Base-by-base conservation (phyloP, 2,329 filamentous ascomycete genomes). In the Monosporascus sp. region DNA sequence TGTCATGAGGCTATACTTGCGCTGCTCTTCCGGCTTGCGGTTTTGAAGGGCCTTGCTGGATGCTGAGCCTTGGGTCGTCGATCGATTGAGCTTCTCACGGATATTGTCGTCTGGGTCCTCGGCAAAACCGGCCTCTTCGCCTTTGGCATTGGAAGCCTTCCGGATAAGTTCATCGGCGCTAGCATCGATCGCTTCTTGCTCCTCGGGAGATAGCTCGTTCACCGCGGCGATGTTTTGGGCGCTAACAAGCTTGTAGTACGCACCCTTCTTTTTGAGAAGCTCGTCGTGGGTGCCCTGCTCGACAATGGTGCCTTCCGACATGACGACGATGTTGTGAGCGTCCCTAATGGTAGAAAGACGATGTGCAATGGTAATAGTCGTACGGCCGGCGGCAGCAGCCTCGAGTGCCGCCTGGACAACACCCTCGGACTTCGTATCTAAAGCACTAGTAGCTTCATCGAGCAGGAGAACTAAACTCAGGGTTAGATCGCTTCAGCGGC, bases 361-460 rank as follows among this genome's bases (percentile, higher is more conserved):
- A 74, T 99, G 94, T 44, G 94, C 94, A 70, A 99, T 97, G 7
- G 92, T 89, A 62, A 97, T 96, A 2, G 94, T 97, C 0, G 94
- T 99, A 51, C 94, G 84, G 24, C 92, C 93, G 58, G 88, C 80
- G 1, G 91, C 82, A 26, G 93, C 94, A 49, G 83, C 87, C 63
- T 97, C 92, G 8, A 99, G 79, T 19, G 94, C 94, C 43, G 90
- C 90, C 70, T 97, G 94, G 1, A 99, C 93, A 9, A 96, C 88
- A 46, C 90, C 91, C 73, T 99, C 94, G 0, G 91, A 95, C 67
- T 94, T 93, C 22, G 93, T 96, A 66, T 99, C 94, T 0, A 99
- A 79, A 4, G 91, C 91, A 38, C 89, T 94, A 0, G 94, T 99
- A 5, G 94, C 94, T 70, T 99, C 94, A 60, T 99, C 94, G 5